These are phyloP conservation scores for Skeletonema costatum DNA, from an alignment of 108 stramenopile species.

Conservation along the genomic window DNA sequence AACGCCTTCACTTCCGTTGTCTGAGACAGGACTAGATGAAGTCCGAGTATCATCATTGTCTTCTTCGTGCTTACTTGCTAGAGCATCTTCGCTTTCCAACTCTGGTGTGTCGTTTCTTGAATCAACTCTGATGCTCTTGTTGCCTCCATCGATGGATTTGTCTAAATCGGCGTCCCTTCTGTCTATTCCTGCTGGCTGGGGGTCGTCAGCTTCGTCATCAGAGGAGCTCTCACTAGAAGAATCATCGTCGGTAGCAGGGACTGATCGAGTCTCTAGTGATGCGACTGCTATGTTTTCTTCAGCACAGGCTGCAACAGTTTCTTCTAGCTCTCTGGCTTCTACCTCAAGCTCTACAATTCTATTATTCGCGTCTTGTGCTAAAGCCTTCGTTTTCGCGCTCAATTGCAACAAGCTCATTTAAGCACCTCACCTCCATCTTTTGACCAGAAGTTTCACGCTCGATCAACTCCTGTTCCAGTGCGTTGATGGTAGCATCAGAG, in stretches of 20 bases:
- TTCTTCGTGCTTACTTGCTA: not conserved
- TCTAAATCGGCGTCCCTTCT: not conserved
- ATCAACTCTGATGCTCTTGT: not conserved
- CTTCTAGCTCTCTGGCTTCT: conserved; percentile 30
- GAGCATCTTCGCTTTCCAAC: not conserved
- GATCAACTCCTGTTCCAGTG: conserved; percentile 44
- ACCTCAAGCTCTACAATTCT: conserved; percentile 23
- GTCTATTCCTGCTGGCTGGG: not conserved
- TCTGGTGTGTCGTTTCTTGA: not conserved
- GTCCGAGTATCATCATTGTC: not conserved
- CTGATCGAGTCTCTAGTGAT: not conserved
- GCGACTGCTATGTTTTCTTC: conserved; percentile 2
- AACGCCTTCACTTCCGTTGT: not conserved
- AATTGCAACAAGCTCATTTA: conserved; percentile 49
- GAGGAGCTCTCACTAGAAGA: conserved; percentile 12
- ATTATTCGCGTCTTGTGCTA: conserved; percentile 12
- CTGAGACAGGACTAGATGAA: not conserved
- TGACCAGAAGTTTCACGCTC: conserved; percentile 41
- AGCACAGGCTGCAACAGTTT: conserved; percentile 14
- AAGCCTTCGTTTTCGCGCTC: conserved; percentile 36
- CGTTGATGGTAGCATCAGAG: conserved; percentile 52
- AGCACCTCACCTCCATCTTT: conserved; percentile 48
- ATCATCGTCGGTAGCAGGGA: conserved; percentile 22
- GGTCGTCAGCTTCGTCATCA: not conserved
- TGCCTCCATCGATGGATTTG: not conserved